A percentile compares a stretch with the other conserved stretches of the same genome.
Evolutionary conservation across 345 rosid genomes (phyloP).

Genomic region (Aegle marmelos): DNA sequence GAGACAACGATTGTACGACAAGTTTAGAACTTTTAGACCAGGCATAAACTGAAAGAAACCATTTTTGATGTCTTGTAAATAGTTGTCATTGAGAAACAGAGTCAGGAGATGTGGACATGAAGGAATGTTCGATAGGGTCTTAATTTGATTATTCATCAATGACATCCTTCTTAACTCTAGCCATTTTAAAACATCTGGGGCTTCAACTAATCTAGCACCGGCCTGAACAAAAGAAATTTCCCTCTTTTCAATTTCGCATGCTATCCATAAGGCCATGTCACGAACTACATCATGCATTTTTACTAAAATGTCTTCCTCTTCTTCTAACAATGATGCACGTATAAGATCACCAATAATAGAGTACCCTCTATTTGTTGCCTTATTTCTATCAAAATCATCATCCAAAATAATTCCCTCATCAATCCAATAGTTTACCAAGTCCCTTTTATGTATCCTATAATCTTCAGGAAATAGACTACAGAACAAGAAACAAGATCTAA

Average conservation of each 20-base stretch:
- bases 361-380: neutral
- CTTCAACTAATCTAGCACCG: neutral
- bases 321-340: neutral
- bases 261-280: constrained; percentile 28
- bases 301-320: neutral
- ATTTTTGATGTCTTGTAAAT: neutral
- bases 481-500: neutral
- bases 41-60: constrained; percentile 15
- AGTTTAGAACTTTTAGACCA: constrained; percentile 22
- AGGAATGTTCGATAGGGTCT: neutral
- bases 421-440: constrained; percentile 4
- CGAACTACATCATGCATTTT: constrained; percentile 30
- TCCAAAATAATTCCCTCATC: neutral
- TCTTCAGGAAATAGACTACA: neutral
- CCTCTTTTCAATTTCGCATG: neutral
- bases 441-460: neutral
- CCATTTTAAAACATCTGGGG: constrained; percentile 13
- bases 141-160: constrained; percentile 2
- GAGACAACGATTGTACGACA: constrained; percentile 9
- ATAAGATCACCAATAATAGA: neutral
- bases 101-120: constrained; percentile 20
- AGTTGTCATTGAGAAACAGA: constrained; percentile 9
- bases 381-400: neutral
- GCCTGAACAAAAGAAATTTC: neutral
- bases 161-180: constrained; percentile 7